Evolutionary conservation across 2,329 filamentous ascomycete species (phyloP).

Genomic region (Zelopaecilomyces penicillatus): DNA sequence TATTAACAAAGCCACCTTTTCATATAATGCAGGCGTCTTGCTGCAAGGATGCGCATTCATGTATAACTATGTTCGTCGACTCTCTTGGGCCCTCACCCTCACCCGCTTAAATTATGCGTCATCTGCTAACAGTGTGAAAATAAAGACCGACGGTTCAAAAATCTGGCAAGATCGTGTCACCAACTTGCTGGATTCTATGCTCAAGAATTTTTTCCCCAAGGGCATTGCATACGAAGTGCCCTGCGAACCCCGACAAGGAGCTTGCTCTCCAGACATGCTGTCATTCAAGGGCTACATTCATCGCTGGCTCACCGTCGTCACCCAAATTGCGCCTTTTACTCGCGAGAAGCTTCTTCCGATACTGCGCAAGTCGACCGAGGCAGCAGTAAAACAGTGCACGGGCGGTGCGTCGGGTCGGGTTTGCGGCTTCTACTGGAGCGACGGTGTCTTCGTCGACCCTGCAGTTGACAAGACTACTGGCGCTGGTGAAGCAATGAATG

Average conservation of each 20-base stretch:
- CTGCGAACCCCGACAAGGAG: constrained; percentile 48
- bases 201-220: constrained; percentile 46
- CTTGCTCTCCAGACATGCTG: constrained; percentile 63
- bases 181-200: constrained; percentile 42
- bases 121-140: constrained; percentile 9
- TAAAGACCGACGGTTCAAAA: constrained; percentile 40
- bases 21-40: constrained; percentile 56
- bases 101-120: not conserved
- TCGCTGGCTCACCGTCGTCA: constrained; percentile 54
- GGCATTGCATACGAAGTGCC: constrained; percentile 56
- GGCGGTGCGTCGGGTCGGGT: constrained; percentile 48
- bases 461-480: constrained; percentile 46
- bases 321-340: constrained; percentile 55
- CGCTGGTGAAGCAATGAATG: constrained; percentile 52
- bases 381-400: constrained; percentile 54
- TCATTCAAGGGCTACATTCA: constrained; percentile 65
- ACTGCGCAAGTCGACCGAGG: constrained; percentile 48
- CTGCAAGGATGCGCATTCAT: constrained; percentile 57
- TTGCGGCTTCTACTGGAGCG: constrained; percentile 58
- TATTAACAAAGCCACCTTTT: constrained; percentile 56
- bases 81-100: not conserved
- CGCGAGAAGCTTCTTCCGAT: constrained; percentile 46
- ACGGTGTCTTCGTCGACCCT: constrained; percentile 34
- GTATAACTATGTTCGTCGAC: constrained; percentile 50
- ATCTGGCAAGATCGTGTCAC: constrained; percentile 50